A percentile compares a stretch with the other conserved stretches of the same genome.
These are phyloP conservation scores for Macrophomina phaseolina DNA, from an alignment of 2,329 filamentous ascomycete genomes.

Conservation along the genomic window DNA sequence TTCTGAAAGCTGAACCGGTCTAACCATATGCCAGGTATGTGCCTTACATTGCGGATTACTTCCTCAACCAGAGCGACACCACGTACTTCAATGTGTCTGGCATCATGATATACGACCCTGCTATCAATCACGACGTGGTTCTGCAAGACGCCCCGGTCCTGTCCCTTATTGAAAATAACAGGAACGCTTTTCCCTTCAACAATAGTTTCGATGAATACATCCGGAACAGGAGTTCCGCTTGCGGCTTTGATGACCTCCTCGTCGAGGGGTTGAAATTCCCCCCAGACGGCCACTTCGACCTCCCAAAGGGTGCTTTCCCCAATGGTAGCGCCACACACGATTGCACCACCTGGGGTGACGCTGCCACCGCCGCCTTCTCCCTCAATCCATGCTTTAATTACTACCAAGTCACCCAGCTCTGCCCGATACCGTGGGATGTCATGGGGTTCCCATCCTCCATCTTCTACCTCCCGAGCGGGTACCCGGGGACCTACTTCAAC, in stretches of 20 bases:
- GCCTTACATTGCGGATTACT: constrained; percentile 41
- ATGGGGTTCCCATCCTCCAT: constrained; percentile 71
- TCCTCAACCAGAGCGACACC: constrained; percentile 37
- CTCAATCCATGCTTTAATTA: constrained; percentile 81
- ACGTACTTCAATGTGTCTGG: constrained; percentile 41
- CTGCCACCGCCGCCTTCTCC: constrained; percentile 59
- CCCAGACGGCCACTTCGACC: constrained; percentile 35
- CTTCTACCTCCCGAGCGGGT: constrained; percentile 66
- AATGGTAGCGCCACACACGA: constrained; percentile 20
- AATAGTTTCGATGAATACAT: constrained; percentile 49
- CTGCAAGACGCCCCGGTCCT: constrained; percentile 34
- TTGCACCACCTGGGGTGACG: constrained; percentile 59
- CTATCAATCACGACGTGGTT: constrained; percentile 32
- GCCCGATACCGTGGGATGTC: constrained; percentile 72
- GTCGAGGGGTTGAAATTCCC: constrained; percentile 50
- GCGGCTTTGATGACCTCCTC: constrained; percentile 53
- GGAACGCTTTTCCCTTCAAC: constrained; percentile 54
- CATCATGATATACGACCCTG: constrained; percentile 41
- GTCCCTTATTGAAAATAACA: constrained; percentile 51
- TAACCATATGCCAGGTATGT: constrained; percentile 33
- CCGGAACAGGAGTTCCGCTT: constrained; percentile 47
- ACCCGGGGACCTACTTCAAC: constrained; percentile 70
- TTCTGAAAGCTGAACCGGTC: background rate
- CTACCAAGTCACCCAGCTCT: constrained; percentile 75
- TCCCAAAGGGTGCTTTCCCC: constrained; percentile 8